A percentile compares a stretch with the other conserved stretches of the same genome.
Conservation (phyloP, 2,329 filamentous ascomycete genomes). For the Fusarium papillatum region DNA sequence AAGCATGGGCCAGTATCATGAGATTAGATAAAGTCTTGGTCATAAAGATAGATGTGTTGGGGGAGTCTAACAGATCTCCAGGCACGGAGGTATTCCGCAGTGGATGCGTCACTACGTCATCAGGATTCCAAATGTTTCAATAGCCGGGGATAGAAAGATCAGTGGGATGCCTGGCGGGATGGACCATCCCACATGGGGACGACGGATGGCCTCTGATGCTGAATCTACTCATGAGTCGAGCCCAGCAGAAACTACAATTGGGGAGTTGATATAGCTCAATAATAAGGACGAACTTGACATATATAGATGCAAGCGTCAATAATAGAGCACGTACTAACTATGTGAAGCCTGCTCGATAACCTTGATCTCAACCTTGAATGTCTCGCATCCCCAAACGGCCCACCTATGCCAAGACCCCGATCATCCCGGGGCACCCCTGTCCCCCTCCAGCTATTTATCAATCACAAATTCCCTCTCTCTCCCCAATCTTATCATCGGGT, state of each 20-base stretch:
- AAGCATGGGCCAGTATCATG: not conserved
- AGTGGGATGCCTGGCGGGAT: not conserved
- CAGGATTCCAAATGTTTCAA: not conserved
- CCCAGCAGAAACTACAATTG: not conserved
- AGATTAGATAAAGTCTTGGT: not conserved
- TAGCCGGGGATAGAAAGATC: not conserved
- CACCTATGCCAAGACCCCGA: conserved; percentile 12
- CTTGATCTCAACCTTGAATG: conserved; percentile 4
- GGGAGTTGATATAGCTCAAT: not conserved
- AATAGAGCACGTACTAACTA: not conserved
- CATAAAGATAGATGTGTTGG: not conserved
- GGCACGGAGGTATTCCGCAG: conserved; percentile 3
- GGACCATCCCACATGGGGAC: too few species aligned
- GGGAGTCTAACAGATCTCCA: not conserved
- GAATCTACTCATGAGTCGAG: not conserved
- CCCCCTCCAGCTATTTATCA: conserved; percentile 15
- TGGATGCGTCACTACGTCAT: conserved; percentile 7
- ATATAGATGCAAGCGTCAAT: not conserved
- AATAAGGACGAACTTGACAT: not conserved
- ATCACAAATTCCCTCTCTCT: not conserved
- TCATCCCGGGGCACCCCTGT: conserved; percentile 17
- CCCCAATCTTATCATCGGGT: not conserved
- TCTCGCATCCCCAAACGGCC: not conserved
- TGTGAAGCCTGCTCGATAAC: conserved; percentile 3
- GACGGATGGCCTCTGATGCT: not conserved